A percentile compares a stretch with the other conserved stretches of the same genome.
These are phyloP conservation scores for Tilletiopsis washingtonensis DNA, from an alignment of 1,284 basidiomycete species.

Conservation along the genomic window DNA sequence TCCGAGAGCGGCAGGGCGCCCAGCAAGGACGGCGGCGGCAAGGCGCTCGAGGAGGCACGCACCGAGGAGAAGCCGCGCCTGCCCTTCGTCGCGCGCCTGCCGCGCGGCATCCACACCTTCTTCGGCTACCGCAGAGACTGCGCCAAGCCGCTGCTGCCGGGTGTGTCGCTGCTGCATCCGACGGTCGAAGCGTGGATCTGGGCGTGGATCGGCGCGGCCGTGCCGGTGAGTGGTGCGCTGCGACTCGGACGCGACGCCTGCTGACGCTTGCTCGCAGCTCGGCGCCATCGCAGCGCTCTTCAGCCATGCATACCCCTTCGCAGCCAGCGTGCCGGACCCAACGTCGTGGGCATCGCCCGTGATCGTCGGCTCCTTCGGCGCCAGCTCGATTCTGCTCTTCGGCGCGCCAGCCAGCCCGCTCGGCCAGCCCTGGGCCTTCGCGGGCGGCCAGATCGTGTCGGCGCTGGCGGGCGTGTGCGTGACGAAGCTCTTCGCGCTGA, in stretches of 20 bases:
- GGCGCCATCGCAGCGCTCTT: slow-evolving; percentile 11
- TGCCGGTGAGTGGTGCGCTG: slow-evolving; percentile 12
- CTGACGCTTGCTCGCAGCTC: not conserved
- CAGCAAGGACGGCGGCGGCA: not conserved
- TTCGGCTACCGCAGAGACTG: slow-evolving; percentile 3
- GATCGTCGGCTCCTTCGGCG: slow-evolving; percentile 31
- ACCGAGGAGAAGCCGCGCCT: not conserved
- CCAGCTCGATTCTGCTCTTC: slow-evolving; percentile 27
- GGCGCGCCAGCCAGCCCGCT: slow-evolving; percentile 23
- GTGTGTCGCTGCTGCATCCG: slow-evolving; percentile 16
- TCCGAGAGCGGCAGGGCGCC: not conserved
- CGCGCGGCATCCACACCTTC: not conserved
- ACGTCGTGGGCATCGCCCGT: slow-evolving; percentile 22
- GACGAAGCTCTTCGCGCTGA: slow-evolving; percentile 27
- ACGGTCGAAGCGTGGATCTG: slow-evolving; percentile 24
- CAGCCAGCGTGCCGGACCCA: slow-evolving; percentile 16
- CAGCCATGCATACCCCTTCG: slow-evolving; percentile 18
- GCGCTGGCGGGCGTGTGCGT: slow-evolving; percentile 20
- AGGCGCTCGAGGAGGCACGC: not conserved
- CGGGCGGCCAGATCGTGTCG: slow-evolving; percentile 22
- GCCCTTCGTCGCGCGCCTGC: not conserved
- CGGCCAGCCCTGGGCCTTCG: slow-evolving; percentile 21
- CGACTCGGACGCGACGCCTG: not conserved
- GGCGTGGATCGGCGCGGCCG: slow-evolving; percentile 24
- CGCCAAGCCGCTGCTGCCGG: slow-evolving; percentile 13